Base-by-base conservation (phyloP, 768 basidiomycete species). In the Galerina sulciceps region DNA sequence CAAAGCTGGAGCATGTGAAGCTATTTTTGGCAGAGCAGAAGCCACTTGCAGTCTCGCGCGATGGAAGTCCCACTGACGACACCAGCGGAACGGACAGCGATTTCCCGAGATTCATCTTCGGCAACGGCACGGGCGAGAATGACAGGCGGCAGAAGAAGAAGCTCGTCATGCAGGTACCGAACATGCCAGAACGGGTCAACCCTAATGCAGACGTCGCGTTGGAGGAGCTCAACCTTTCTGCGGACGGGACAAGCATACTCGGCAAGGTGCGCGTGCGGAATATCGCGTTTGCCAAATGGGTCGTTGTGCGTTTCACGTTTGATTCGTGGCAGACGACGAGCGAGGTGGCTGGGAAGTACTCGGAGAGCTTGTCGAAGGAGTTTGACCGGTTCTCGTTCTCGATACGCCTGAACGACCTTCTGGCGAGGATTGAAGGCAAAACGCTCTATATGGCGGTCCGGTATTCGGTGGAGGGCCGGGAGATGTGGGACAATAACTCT, bases 281-380 rank as follows among this genome's bases (percentile, higher is more conserved):
- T 71, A 69, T 98, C 49, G 86, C 93, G 6, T 99, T 87, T 75
- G 81, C 90, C 66, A 99, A 98, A 76, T 85, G 85, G 80, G 81
- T 99, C 52, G 90, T 87, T 8, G 85, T 94, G 22, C 86, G 96
- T 26, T 99, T 97, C 73, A 98, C 96, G 1, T 84, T 96, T 65
- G 96, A 99, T 70, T 82, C 80, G 64, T 99, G 96, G 96, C 93
- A 94, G 73, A 99, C 96, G 46, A 96, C 93, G 58, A 91, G 89
- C 72, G 96, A 99, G 73, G 92, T 97, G 57, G 85, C 88, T 0
- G 96, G 88, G 22, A 85, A 83, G 49, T 89, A 92, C 70, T 73
- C 75, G 17, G 76, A 79, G 49, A 57, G 50, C 14, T 18, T 58
- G 8, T 54, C 52, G 70, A 79, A 36, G 3, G 54, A 55, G 46